Conservation (phyloP, 257 asterid genomes). For the Solanum piurae region DNA sequence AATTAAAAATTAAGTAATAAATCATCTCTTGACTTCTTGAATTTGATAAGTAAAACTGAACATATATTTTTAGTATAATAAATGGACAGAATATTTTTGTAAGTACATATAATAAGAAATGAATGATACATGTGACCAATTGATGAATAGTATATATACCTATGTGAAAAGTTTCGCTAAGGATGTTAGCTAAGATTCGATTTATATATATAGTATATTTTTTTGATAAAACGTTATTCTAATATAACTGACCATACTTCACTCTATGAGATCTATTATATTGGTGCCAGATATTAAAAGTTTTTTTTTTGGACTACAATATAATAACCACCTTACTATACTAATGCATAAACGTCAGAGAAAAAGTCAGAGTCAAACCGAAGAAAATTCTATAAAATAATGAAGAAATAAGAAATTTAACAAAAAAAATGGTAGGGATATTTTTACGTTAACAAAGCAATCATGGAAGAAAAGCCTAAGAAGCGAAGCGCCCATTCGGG, state of each 20-base stretch:
- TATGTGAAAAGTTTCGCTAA: not conserved
- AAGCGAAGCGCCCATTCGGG: slow-evolving; percentile 92
- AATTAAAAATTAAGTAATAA: not conserved
- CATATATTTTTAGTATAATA: not conserved
- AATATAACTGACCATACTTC: not conserved
- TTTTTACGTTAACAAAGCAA: slow-evolving; percentile 76
- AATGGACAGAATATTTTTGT: not conserved
- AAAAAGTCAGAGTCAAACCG: no score
- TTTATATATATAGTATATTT: not conserved
- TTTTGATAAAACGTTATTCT: not conserved
- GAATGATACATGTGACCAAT: not conserved
- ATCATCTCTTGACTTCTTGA: not conserved
- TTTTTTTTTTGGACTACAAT: not conserved
- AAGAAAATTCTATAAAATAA: no score
- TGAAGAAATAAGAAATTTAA: not conserved
- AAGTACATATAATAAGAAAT: not conserved
- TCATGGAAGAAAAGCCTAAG: slow-evolving; percentile 88
- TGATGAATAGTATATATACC: not conserved
- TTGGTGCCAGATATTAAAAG: no score
- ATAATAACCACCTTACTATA: not conserved
- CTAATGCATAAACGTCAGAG: not conserved
- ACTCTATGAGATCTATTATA: no score
- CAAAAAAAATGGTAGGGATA: not conserved
- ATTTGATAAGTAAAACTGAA: not conserved
- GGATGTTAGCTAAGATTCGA: not conserved